Conservation (phyloP, 768 basidiomycete species). For the Amanita rimosa region DNA sequence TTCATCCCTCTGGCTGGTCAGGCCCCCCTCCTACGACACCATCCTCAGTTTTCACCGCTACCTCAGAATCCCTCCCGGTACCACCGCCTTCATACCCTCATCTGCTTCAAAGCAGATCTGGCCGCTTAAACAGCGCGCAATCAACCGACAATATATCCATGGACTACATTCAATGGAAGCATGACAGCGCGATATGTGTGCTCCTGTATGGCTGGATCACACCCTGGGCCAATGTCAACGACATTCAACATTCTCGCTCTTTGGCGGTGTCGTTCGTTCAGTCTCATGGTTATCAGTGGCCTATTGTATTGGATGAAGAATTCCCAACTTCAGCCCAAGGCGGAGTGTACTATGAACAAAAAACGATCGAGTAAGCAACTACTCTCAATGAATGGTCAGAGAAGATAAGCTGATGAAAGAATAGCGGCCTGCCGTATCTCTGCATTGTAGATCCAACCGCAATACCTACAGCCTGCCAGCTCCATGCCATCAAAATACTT, state of each 20-base stretch:
- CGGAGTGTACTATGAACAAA: slow-evolving; percentile 29
- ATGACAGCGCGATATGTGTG: slow-evolving; percentile 30
- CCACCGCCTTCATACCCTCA: neutral
- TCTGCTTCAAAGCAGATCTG: neutral
- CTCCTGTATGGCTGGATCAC: slow-evolving; percentile 14
- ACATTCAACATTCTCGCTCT: slow-evolving; percentile 12
- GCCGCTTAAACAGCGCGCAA: neutral
- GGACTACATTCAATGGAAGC: slow-evolving; percentile 28
- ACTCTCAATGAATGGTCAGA: neutral
- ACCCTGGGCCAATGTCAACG: slow-evolving; percentile 4
- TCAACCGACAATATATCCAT: slow-evolving; percentile 7
- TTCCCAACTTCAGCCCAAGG: slow-evolving; percentile 28
- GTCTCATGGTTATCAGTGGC: slow-evolving; percentile 36
- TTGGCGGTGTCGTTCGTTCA: slow-evolving; percentile 24
- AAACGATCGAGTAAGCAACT: slow-evolving; percentile 27
- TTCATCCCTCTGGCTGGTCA: slow-evolving; percentile 75
- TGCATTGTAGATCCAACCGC: slow-evolving; percentile 32
- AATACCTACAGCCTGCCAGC: slow-evolving; percentile 45
- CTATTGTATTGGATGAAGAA: slow-evolving; percentile 33
- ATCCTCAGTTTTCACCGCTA: neutral
- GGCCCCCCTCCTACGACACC: slow-evolving; percentile 27
- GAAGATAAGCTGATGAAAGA: slow-evolving; percentile 7
- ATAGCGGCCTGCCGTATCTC: slow-evolving; percentile 43
- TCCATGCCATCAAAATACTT: slow-evolving; percentile 54
- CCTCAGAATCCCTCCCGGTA: slow-evolving; percentile 4